Evolutionary conservation across 2,329 filamentous ascomycete species (phyloP), one percentile per base, ranked within the genome.

Genomic region (Colletotrichum costaricense): DNA sequence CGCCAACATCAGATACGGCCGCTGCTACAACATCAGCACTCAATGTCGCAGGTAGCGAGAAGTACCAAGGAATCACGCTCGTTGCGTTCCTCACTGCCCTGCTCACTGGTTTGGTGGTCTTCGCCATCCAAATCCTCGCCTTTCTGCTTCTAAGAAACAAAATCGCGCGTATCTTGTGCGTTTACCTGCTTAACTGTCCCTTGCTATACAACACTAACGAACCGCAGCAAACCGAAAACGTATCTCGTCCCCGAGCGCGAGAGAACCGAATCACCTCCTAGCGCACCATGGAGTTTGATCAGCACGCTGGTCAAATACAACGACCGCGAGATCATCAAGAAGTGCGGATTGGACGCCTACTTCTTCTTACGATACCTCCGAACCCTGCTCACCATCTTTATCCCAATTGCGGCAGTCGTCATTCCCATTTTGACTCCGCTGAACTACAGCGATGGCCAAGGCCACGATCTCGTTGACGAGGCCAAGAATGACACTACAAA

Each of bases 261-360:
- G 84, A 91, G 95, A 77, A 95, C 94, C 9, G 88, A 92, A n/a
- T 86, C 93, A 1, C 94, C 94, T 2, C 93, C 93, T 0, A 84
- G 81, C 65, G 88, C 82, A 59, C 84, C 88, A 49, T 85, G 88
- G 80, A 85, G 84, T 16, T 82, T 92, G 72, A 76, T 90, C 77
- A 80, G 89, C 82, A 80, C 85, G 86, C 76, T 97, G 87, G 87
- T 94, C 84, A 82, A 92, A 85, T 84, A 94, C 84, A 82, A 91
- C 86, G 89, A 94, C 74, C 88, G 94, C 14, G 94, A 97, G 77
- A 91, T 99, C 77, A 97, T 99, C 78, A 93, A 96, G 66, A 97
- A 98, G 82, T 98, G 96, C 77, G 97, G 97, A 22, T 89, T 99
- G 11, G 97, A 99, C 81, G 95, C 96, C 79, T 99, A 98, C 84